Conservation (phyloP, 2,329 filamentous ascomycete genomes). For the Sphaerulina populicola region DNA sequence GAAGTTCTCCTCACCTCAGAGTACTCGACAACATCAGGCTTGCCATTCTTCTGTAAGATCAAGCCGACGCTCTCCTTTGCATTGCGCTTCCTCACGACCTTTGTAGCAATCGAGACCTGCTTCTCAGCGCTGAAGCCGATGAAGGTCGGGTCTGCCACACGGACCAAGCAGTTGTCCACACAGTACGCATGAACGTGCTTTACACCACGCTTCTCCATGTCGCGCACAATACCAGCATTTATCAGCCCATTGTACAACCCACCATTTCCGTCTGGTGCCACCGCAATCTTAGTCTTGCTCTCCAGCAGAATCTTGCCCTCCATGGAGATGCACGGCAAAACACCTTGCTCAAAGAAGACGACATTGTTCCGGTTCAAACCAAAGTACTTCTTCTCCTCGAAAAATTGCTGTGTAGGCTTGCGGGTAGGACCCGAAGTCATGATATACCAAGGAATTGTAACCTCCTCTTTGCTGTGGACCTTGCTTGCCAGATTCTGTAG, state of each 20-base stretch:
- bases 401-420: slow-evolving; percentile 86
- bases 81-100: slow-evolving; percentile 97
- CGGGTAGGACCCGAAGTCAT: slow-evolving; percentile 97
- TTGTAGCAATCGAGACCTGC: slow-evolving; percentile 90
- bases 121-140: slow-evolving; percentile 85
- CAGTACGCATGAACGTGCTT: slow-evolving; percentile 96
- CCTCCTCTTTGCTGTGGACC: slow-evolving; percentile 53
- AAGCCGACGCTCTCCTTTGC: slow-evolving; percentile 93
- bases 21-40: slow-evolving; percentile 96
- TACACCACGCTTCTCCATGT: slow-evolving; percentile 83
- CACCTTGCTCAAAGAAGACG: slow-evolving; percentile 89
- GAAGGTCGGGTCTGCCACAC: slow-evolving; percentile 94
- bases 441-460: slow-evolving; percentile 90
- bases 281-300: slow-evolving; percentile 79
- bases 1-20: slow-evolving; percentile 84
- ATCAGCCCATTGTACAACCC: slow-evolving; percentile 91
- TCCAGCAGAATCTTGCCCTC: slow-evolving; percentile 95
- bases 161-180: slow-evolving; percentile 98
- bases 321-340: slow-evolving; percentile 92
- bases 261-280: slow-evolving; percentile 94
- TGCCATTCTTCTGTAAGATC: slow-evolving; percentile 90
- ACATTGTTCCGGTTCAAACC: slow-evolving; percentile 80
- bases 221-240: slow-evolving; percentile 67
- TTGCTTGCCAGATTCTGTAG: slow-evolving; percentile 71
- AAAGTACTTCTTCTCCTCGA: slow-evolving; percentile 83